These are phyloP conservation scores for Talaromyces thailandensis DNA, from an alignment of 495 filamentous ascomycete genomes.

Conservation along the genomic window DNA sequence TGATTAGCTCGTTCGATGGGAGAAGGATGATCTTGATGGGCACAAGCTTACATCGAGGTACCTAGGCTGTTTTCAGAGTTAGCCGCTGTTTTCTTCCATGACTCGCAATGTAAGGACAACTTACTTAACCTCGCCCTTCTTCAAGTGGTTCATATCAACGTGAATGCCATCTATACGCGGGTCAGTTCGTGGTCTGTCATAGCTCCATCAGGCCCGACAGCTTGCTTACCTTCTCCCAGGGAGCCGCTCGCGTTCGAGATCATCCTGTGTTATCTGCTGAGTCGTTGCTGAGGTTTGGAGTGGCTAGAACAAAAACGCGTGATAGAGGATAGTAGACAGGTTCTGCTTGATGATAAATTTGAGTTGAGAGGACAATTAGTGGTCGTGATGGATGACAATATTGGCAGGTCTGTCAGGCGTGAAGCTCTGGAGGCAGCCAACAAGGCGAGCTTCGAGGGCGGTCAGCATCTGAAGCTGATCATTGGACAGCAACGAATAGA, in stretches of 20 bases:
- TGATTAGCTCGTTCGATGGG: background rate
- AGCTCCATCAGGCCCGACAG: conserved; percentile 10
- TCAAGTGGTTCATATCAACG: conserved; percentile 91
- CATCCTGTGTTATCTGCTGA: background rate
- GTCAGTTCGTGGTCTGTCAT: conserved; percentile 14
- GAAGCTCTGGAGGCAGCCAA: conserved; percentile 7
- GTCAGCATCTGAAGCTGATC: background rate
- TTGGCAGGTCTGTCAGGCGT: background rate
- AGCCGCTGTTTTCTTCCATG: conserved; percentile 20
- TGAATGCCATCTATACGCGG: conserved; percentile 82
- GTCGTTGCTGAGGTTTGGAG: background rate
- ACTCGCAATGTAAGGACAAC: conserved; percentile 18
- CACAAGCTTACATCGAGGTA: conserved; percentile 81
- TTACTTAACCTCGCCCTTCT: conserved; percentile 88
- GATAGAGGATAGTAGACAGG: background rate
- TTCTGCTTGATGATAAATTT: background rate
- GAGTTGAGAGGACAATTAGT: background rate
- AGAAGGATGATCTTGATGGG: background rate
- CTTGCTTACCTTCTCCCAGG: conserved; percentile 58
- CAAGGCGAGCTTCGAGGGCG: conserved; percentile 1
- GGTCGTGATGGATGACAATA: background rate
- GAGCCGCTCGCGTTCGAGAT: conserved; percentile 46
- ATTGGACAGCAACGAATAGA: background rate
- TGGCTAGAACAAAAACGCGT: background rate
- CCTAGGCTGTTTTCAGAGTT: conserved; percentile 55